Evolutionary conservation across 2,329 filamentous ascomycete genomes (phyloP).

Genomic region (Myrmaecium sp.): DNA sequence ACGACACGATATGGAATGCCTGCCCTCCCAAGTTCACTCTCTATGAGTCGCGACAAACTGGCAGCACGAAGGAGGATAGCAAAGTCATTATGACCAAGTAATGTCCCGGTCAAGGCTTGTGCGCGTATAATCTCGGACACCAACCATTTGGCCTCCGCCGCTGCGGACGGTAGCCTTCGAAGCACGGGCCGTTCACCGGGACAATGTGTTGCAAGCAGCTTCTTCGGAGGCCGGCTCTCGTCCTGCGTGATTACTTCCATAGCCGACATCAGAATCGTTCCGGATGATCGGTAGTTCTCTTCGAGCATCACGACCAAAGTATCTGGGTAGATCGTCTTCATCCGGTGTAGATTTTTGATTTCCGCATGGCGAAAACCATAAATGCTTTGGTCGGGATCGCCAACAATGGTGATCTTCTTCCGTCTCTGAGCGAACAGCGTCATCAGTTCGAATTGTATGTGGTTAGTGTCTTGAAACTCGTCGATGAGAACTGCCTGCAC

Average conservation of each 20-base stretch:
- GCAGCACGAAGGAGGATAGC: constrained; percentile 79
- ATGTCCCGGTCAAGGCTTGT: constrained; percentile 51
- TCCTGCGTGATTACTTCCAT: constrained; percentile 86
- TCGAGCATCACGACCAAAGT: constrained; percentile 74
- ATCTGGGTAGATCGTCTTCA: constrained; percentile 59
- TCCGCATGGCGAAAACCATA: constrained; percentile 93
- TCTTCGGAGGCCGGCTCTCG: constrained; percentile 59
- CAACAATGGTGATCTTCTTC: constrained; percentile 78
- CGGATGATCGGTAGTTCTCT: constrained; percentile 88
- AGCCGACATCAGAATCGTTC: constrained; percentile 63
- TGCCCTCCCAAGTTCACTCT: constrained; percentile 60
- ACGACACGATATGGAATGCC: constrained; percentile 88
- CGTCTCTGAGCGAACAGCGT: constrained; percentile 58
- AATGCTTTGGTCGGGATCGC: constrained; percentile 94
- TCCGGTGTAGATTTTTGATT: constrained; percentile 66
- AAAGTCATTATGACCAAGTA: constrained; percentile 61
- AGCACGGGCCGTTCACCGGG: constrained; percentile 68
- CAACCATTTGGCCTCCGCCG: constrained; percentile 73
- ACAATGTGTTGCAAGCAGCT: constrained; percentile 61
- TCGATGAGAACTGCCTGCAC: constrained; percentile 86
- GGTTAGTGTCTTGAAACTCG: constrained; percentile 95
- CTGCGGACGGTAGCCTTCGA: constrained; percentile 51
- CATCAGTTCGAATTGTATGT: constrained; percentile 91
- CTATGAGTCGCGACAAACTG: constrained; percentile 67
- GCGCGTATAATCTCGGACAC: constrained; percentile 64